Conservation (phyloP, 1,139 yeast species). For the Tardiomyces digboiensis region DNA sequence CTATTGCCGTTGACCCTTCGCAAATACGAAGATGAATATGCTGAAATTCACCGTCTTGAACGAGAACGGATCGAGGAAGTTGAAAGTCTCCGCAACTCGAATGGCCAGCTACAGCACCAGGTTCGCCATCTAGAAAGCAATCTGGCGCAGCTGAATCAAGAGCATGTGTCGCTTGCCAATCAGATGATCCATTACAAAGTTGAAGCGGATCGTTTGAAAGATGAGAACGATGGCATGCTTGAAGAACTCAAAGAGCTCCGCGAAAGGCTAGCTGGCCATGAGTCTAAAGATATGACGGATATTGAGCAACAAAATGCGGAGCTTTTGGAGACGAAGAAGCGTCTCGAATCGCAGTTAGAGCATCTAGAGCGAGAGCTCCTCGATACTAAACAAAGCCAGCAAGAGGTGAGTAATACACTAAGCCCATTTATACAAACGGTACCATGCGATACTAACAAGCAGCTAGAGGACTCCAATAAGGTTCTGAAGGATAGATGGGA, state of each 20-base stretch:
- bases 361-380: slow-evolving; percentile 25
- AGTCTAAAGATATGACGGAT: slow-evolving; percentile 28
- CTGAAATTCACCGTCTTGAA: slow-evolving; percentile 62
- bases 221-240: slow-evolving; percentile 50
- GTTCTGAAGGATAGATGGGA: background rate
- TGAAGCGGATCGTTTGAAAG: slow-evolving; percentile 53
- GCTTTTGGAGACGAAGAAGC: slow-evolving; percentile 24
- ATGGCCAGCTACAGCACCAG: slow-evolving; percentile 65
- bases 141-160: slow-evolving; percentile 60
- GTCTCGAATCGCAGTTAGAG: slow-evolving; percentile 23
- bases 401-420: background rate
- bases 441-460: background rate
- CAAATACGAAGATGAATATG: slow-evolving; percentile 65
- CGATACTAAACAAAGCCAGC: slow-evolving; percentile 13
- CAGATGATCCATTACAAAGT: slow-evolving; percentile 59
- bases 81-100: slow-evolving; percentile 50
- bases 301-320: slow-evolving; percentile 40
- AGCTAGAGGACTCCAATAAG: background rate
- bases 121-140: slow-evolving; percentile 67
- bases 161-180: slow-evolving; percentile 70
- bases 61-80: slow-evolving; percentile 60
- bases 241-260: slow-evolving; percentile 45
- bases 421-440: background rate
- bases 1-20: slow-evolving; percentile 62
- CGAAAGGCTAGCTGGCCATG: slow-evolving; percentile 14